Conservation (phyloP, 2,329 filamentous ascomycete genomes). For the Aplosporella prunicola region DNA sequence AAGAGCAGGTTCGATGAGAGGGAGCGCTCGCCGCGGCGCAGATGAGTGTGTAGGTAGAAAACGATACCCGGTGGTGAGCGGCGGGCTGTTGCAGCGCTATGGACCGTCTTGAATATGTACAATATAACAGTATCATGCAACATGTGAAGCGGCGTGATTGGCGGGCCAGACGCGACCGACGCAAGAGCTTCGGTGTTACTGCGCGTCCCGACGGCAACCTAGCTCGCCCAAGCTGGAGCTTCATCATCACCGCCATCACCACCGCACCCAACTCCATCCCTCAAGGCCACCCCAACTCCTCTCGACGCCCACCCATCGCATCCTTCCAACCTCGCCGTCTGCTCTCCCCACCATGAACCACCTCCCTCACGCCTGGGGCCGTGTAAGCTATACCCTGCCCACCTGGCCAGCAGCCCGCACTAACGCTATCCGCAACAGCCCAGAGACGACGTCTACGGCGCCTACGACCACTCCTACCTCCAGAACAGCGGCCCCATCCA, state of each 20-base stretch:
- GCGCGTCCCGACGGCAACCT: constrained; percentile 9
- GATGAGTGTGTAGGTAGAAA: constrained; percentile 3
- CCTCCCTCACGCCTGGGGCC: constrained; percentile 56
- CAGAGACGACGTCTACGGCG: constrained; percentile 91
- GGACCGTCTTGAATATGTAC: too few species aligned
- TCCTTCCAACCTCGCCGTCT: not conserved
- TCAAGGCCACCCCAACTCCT: constrained; percentile 14
- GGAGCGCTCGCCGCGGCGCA: constrained; percentile 25
- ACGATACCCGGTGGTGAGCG: too few species aligned
- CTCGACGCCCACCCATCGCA: constrained; percentile 13
- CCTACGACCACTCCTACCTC: constrained; percentile 83
- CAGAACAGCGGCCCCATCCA: constrained; percentile 62
- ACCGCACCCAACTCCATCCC: constrained; percentile 8
- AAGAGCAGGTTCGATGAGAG: constrained; percentile 17
- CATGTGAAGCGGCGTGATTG: too few species aligned
- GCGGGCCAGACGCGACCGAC: constrained; percentile 1
- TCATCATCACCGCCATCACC: constrained; percentile 7
- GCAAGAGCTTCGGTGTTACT: constrained; percentile 4
- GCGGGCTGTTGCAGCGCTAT: too few species aligned
- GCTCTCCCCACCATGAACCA: constrained; percentile 48
- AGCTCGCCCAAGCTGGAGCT: constrained; percentile 7
- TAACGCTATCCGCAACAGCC: constrained; percentile 53
- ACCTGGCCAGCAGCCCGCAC: constrained; percentile 6
- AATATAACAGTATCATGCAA: too few species aligned
- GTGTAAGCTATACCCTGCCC: constrained; percentile 37